A percentile compares a stretch with the other conserved stretches of the same genome.
Evolutionary conservation across 2,329 filamentous ascomycete genomes (phyloP).

Genomic region (Sporothrix phasma): DNA sequence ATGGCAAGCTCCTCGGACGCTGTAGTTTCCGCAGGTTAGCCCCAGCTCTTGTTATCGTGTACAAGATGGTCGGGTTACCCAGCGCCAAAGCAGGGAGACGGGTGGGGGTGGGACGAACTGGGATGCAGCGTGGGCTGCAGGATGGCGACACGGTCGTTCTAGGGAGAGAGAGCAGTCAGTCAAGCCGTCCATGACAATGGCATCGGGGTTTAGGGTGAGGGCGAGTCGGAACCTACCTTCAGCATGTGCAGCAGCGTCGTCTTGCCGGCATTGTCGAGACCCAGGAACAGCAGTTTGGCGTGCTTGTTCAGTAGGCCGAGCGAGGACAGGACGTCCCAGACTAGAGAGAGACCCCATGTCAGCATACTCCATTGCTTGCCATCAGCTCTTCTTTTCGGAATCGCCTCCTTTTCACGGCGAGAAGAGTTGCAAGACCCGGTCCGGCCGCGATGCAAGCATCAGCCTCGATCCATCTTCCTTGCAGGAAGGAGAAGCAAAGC

Average conservation of each 20-base stretch:
- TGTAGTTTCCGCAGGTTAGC: slow-evolving; percentile 24
- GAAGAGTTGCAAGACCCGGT: neutral
- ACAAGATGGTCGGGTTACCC: neutral
- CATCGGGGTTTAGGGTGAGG: too few species aligned
- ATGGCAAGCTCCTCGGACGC: slow-evolving; percentile 88
- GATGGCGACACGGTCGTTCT: slow-evolving; percentile 90
- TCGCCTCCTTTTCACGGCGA: neutral
- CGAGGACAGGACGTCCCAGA: slow-evolving; percentile 82
- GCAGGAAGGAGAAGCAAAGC: neutral
- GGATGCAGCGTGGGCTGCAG: slow-evolving; percentile 86
- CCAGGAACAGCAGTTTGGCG: slow-evolving; percentile 87
- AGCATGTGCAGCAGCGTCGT: slow-evolving; percentile 91
- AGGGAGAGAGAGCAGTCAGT: slow-evolving; percentile 11
- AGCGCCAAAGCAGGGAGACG: neutral
- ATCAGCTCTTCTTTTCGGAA: neutral
- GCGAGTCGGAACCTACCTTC: slow-evolving; percentile 50
- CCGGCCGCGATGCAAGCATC: neutral
- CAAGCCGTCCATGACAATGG: neutral
- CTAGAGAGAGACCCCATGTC: slow-evolving; percentile 35
- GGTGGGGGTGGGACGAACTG: slow-evolving; percentile 46
- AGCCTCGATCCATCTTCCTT: neutral
- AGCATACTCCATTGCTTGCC: slow-evolving; percentile 16
- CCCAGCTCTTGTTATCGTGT: neutral
- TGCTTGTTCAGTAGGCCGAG: slow-evolving; percentile 91
- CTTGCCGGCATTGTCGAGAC: slow-evolving; percentile 90